These are phyloP conservation scores for Gracilaria domingensis DNA, from an alignment of 23 red algal genomes.

Conservation along the genomic window DNA sequence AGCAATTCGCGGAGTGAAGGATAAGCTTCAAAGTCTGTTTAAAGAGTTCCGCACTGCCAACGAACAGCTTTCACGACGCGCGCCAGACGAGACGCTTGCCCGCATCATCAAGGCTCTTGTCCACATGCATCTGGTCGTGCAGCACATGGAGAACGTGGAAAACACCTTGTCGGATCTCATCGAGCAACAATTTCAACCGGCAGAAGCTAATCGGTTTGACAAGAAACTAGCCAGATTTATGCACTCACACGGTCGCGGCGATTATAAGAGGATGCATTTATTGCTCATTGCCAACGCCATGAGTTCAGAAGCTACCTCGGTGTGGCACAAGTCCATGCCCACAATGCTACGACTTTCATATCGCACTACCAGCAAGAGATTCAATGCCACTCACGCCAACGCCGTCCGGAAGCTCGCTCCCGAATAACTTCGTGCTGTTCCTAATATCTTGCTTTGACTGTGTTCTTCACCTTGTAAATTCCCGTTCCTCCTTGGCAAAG, in stretches of 20 bases:
- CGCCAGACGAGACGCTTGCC: conserved; percentile 69
- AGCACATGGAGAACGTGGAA: conserved; percentile 50
- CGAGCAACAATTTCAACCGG: conserved; percentile 28
- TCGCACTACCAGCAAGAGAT: conserved; percentile 33
- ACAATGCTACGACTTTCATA: conserved; percentile 52
- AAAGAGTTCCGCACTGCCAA: conserved; percentile 43
- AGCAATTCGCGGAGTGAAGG: neutral
- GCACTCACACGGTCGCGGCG: conserved; percentile 19
- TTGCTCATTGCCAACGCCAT: conserved; percentile 56
- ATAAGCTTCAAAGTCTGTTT: conserved; percentile 25
- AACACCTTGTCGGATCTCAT: conserved; percentile 44
- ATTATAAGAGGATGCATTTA: conserved; percentile 64
- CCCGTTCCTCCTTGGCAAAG: neutral
- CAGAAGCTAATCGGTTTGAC: conserved; percentile 34
- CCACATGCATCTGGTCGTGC: conserved; percentile 49
- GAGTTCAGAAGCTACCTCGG: conserved; percentile 46
- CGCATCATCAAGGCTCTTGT: conserved; percentile 63
- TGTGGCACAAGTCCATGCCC: conserved; percentile 50
- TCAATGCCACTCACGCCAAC: conserved; percentile 23
- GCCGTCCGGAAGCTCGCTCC: conserved; percentile 49
- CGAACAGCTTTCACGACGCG: conserved; percentile 51
- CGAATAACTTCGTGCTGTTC: conserved; percentile 19
- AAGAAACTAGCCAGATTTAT: conserved; percentile 64
- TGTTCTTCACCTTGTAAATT: neutral
- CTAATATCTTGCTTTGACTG: neutral